These are phyloP conservation scores for Phytophthora podocarpi DNA, from an alignment of 352 stramenopile species.

Conservation along the genomic window DNA sequence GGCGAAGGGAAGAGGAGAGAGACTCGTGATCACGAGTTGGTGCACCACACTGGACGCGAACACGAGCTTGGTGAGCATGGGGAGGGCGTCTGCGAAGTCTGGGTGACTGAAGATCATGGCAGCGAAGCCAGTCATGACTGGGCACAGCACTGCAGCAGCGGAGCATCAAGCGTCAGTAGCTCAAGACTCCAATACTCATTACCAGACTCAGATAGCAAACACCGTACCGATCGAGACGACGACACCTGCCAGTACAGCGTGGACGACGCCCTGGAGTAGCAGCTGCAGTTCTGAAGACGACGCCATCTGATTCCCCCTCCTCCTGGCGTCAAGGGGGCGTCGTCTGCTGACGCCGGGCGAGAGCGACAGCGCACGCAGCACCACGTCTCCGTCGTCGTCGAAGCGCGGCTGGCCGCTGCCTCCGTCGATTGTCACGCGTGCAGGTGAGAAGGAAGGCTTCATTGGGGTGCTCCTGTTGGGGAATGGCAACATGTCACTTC, in stretches of 20 bases:
- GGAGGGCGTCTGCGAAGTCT: constrained; percentile 54
- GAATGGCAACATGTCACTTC: too few species aligned
- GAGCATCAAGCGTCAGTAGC: too few species aligned
- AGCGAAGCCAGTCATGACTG: constrained; percentile 87
- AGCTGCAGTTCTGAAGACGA: constrained; percentile 5
- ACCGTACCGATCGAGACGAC: constrained; percentile 82
- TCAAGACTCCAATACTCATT: too few species aligned
- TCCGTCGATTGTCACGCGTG: constrained; percentile 45
- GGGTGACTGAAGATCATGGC: constrained; percentile 94
- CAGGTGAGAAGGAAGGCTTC: constrained; percentile 53
- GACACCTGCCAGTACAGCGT: constrained; percentile 80
- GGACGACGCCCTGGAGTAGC: constrained; percentile 49
- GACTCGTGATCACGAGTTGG: constrained; percentile 92
- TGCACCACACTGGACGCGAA: constrained; percentile 94
- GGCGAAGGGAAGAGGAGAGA: constrained; percentile 94
- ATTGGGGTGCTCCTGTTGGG: too few species aligned
- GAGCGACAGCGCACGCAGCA: constrained; percentile 35
- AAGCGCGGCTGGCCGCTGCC: constrained; percentile 36
- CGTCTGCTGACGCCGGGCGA: constrained; percentile 9
- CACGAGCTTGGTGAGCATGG: constrained; percentile 91
- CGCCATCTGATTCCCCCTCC: neutral
- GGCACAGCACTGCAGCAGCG: constrained; percentile 61
- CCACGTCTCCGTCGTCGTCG: constrained; percentile 38
- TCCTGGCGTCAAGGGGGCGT: neutral
- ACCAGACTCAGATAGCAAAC: too few species aligned